Evolutionary conservation across 2,329 filamentous ascomycete genomes (phyloP).

Genomic region (Curvularia verruculosa): DNA sequence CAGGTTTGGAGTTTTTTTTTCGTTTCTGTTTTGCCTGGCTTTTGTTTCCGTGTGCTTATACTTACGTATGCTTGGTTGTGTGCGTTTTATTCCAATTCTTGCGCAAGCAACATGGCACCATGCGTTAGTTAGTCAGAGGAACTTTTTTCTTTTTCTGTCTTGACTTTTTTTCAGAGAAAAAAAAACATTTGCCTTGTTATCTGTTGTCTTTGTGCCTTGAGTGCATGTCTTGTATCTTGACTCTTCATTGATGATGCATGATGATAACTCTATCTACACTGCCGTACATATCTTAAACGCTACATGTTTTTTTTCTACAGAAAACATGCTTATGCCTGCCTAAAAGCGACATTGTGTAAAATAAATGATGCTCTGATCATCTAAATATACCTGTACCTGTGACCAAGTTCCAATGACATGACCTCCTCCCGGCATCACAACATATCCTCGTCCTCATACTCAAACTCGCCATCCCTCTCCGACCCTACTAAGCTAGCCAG

Average conservation of each 20-base stretch:
- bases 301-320: neutral
- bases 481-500: conserved; percentile 1
- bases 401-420: neutral
- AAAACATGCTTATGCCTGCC: neutral
- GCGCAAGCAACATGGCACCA: too few relatives aligned
- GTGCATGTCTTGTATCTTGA: neutral
- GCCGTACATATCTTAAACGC: neutral
- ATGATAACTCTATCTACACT: neutral
- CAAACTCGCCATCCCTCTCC: conserved; percentile 12
- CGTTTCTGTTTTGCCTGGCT: too few relatives aligned
- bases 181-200: neutral
- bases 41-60: neutral
- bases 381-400: too few relatives aligned
- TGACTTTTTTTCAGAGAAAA: too few relatives aligned
- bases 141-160: neutral
- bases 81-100: too few relatives aligned
- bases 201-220: neutral
- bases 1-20: conserved; percentile 13
- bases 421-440: conserved; percentile 1
- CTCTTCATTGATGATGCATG: neutral
- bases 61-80: neutral
- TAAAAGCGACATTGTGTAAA: neutral
- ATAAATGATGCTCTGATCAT: neutral
- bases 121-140: neutral
- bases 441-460: conserved; percentile 13